Conservation (phyloP, 176 grass and related monocot species). For the Guadua angustifolia region DNA sequence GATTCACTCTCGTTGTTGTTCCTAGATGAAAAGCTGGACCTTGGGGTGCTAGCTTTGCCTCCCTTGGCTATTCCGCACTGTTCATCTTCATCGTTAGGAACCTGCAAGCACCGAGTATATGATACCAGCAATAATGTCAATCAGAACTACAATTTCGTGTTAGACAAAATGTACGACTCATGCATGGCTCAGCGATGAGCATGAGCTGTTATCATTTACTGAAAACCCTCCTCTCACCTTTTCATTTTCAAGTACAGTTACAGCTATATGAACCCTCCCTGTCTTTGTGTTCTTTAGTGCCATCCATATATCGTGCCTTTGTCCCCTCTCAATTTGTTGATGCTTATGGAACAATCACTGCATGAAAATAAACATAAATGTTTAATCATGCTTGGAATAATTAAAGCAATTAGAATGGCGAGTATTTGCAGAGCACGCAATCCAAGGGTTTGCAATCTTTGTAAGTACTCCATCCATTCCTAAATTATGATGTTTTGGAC, state of each 20-base stretch:
- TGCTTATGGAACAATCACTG: slow-evolving; percentile 77
- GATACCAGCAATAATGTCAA: neutral
- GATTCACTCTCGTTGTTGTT: slow-evolving; percentile 42
- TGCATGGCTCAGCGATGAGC: neutral
- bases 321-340: slow-evolving; percentile 81
- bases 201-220: neutral
- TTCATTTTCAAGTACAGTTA: slow-evolving; percentile 73
- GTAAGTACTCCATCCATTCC: neutral
- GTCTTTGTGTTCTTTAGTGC: slow-evolving; percentile 89
- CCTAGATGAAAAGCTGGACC: slow-evolving; percentile 42
- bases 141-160: neutral
- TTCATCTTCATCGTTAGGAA: slow-evolving; percentile 40
- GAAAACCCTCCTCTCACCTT: slow-evolving; percentile 53
- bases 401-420: slow-evolving; percentile 5
- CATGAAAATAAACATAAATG: neutral
- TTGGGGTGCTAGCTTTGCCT: slow-evolving; percentile 47
- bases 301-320: slow-evolving; percentile 90
- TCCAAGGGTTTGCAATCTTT: slow-evolving; percentile 2
- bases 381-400: neutral
- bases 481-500: too few relatives aligned
- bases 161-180: neutral
- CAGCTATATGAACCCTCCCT: slow-evolving; percentile 77
- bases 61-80: slow-evolving; percentile 40
- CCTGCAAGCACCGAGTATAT: slow-evolving; percentile 35
- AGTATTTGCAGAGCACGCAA: neutral